These are phyloP conservation scores for Aspergillus indologenus DNA, from an alignment of 495 filamentous ascomycete genomes.

Conservation along the genomic window DNA sequence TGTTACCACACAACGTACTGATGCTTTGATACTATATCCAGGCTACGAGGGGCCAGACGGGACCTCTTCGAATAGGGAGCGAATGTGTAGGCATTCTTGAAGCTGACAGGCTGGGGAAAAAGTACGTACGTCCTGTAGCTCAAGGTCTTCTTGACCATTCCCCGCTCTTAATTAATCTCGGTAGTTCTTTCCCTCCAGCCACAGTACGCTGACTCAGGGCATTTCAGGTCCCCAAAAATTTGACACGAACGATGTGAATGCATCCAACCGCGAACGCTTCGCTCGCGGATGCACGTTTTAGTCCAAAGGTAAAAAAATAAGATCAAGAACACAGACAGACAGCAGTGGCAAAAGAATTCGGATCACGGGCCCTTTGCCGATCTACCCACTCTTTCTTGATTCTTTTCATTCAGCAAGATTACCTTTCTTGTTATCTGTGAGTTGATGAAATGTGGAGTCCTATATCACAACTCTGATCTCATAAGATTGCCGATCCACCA, in stretches of 20 bases:
- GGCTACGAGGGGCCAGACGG: too few relatives aligned
- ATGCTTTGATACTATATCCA: not conserved
- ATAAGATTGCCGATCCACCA: not conserved
- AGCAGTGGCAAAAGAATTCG: not conserved
- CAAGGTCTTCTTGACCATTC: not conserved
- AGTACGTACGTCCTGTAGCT: too few relatives aligned
- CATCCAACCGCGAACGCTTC: slow-evolving; percentile 3
- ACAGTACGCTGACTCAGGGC: slow-evolving; percentile 14
- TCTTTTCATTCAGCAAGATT: not conserved
- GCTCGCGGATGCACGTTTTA: not conserved
- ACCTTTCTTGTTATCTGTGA: not conserved
- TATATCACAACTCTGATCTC: not conserved
- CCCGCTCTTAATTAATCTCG: not conserved
- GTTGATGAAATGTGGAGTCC: not conserved
- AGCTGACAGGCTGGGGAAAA: too few relatives aligned
- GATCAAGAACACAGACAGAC: not conserved
- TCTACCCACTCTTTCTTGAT: not conserved
- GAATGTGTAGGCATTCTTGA: too few relatives aligned
- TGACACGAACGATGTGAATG: not conserved
- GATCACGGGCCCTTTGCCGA: not conserved
- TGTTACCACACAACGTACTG: not conserved
- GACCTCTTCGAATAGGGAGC: too few relatives aligned
- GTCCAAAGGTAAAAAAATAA: too few relatives aligned
- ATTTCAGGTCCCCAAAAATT: not conserved
- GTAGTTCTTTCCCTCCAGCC: slow-evolving; percentile 1